phyloP scores from a whole-genome alignment of 768 basidiomycete genomes.

The Hemileccinum impolitum region DNA sequence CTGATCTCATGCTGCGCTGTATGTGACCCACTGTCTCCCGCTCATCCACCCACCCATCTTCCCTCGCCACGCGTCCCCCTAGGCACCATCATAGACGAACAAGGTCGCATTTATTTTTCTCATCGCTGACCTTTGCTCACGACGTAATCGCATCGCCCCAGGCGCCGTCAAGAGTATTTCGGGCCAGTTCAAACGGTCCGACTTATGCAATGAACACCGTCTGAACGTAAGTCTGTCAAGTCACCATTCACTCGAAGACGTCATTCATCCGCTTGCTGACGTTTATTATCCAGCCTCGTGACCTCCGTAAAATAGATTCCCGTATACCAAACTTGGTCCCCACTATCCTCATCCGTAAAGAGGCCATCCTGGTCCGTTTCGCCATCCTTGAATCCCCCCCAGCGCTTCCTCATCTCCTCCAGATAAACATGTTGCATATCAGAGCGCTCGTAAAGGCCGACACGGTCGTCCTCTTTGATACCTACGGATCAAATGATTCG shows the following conservation, averaged over 20 bases:
- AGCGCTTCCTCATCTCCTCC: constrained; percentile 13
- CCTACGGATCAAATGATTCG: constrained; percentile 84
- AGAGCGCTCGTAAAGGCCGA: constrained; percentile 94
- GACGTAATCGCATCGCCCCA: constrained; percentile 36
- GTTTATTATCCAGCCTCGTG: constrained; percentile 66
- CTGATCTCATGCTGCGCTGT: constrained; percentile 92
- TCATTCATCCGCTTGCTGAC: constrained; percentile 23
- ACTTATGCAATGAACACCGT: constrained; percentile 82
- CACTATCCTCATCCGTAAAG: constrained; percentile 84
- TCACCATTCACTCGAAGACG: constrained; percentile 9
- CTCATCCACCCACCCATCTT: constrained; percentile 10
- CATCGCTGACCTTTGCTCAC: constrained; percentile 10
- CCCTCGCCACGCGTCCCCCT: constrained; percentile 18
- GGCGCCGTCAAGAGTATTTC: constrained; percentile 86
- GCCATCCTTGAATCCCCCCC: background rate
- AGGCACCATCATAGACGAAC: constrained; percentile 87
- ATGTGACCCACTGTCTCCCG: constrained; percentile 34
- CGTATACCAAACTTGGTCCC: constrained; percentile 92
- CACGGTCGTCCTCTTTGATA: constrained; percentile 87
- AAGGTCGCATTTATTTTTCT: constrained; percentile 49
- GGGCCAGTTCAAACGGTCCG: constrained; percentile 86
- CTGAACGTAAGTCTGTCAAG: constrained; percentile 67
- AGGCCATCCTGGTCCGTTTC: constrained; percentile 77
- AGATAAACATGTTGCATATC: constrained; percentile 94
- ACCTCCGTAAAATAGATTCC: constrained; percentile 95